phyloP scores from a whole-genome alignment of 345 rosid species.

The Brassica cretica region DNA sequence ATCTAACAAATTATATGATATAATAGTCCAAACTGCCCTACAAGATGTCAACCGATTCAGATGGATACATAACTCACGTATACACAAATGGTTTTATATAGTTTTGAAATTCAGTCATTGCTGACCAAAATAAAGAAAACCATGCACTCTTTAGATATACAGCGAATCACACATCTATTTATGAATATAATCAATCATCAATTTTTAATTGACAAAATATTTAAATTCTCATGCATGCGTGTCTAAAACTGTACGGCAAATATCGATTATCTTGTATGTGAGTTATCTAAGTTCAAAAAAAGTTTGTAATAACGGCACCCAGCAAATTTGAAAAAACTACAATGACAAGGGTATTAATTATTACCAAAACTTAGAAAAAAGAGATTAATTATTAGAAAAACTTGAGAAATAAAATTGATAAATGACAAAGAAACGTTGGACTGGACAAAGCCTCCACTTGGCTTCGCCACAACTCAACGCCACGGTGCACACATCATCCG shows the following conservation, averaged over 20 bases:
- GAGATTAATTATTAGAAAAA: neutral
- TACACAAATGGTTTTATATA: conserved; percentile 6
- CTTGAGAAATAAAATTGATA: conserved; percentile 12
- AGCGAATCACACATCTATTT: neutral
- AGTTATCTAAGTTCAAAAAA: neutral
- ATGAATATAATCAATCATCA: neutral
- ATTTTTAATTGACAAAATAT: conserved; percentile 1
- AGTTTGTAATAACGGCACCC: neutral
- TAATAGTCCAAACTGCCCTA: conserved; percentile 19
- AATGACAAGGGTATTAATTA: neutral
- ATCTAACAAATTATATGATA: neutral
- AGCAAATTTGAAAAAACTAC: neutral
- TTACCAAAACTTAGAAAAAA: neutral
- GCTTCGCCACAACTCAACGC: conserved; percentile 31
- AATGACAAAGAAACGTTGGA: conserved; percentile 9
- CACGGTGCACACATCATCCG: conserved; percentile 25
- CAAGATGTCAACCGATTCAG: conserved; percentile 23
- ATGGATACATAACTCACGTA: neutral
- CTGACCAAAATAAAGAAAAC: neutral
- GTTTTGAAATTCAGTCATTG: neutral
- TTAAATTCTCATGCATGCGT: conserved; percentile 2
- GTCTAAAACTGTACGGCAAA: neutral
- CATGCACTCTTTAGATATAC: neutral
- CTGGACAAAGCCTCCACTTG: conserved; percentile 31
- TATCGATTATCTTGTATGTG: neutral